These are phyloP conservation scores for Botryotinia convoluta DNA, from an alignment of 2,329 filamentous ascomycete species.

Conservation along the genomic window DNA sequence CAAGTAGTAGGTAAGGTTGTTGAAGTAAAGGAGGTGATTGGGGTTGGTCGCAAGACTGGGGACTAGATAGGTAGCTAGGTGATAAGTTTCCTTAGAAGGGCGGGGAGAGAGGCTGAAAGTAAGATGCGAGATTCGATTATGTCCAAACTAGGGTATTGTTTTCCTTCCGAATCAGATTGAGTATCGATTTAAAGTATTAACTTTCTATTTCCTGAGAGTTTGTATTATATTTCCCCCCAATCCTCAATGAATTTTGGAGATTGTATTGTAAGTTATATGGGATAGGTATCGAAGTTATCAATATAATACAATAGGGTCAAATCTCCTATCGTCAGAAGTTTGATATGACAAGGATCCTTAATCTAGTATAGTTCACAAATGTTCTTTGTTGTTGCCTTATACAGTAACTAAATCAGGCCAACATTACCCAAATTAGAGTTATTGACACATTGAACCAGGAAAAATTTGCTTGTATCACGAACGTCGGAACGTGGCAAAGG, in stretches of 20 bases:
- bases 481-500: slow-evolving; percentile 19
- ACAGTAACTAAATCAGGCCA: neutral
- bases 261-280: neutral
- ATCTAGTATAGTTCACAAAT: slow-evolving; percentile 8
- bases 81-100: neutral
- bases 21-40: neutral
- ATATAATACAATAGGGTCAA: neutral
- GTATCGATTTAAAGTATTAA: neutral
- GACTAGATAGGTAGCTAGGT: slow-evolving; percentile 7
- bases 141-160: neutral
- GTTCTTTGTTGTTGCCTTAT: slow-evolving; percentile 12
- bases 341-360: slow-evolving; percentile 13
- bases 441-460: slow-evolving; percentile 20
- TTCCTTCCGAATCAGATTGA: neutral
- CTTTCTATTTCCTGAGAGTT: neutral
- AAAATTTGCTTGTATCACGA: slow-evolving; percentile 21
- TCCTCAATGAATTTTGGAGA: neutral
- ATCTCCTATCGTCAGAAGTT: slow-evolving; percentile 17
- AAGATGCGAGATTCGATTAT: neutral
- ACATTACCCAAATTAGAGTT: slow-evolving; percentile 19
- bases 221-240: neutral
- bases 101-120: slow-evolving; percentile 6
- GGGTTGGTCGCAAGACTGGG: neutral
- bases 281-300: neutral
- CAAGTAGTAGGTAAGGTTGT: slow-evolving; percentile 10